Evolutionary conservation across 192 early-diverging fungal species (phyloP).

Genomic region (Mortierella hygrophila): DNA sequence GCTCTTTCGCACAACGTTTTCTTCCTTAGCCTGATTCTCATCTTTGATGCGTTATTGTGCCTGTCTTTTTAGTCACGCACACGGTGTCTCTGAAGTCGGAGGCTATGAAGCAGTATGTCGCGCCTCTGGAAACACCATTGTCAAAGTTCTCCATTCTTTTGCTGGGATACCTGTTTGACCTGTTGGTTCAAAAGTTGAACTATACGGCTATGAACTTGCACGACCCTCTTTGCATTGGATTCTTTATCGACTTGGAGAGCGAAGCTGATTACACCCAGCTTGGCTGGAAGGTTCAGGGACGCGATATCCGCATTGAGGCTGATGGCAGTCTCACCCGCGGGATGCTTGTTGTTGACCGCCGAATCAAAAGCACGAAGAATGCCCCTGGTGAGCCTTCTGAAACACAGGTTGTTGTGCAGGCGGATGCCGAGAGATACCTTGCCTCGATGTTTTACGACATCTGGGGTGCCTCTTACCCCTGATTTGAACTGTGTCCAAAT

Average conservation of each 20-base stretch:
- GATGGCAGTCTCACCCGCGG: slow-evolving; percentile 59
- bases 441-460: slow-evolving; percentile 42
- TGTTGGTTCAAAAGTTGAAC: slow-evolving; percentile 15
- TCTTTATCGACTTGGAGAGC: slow-evolving; percentile 53
- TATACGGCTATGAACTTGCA: slow-evolving; percentile 40
- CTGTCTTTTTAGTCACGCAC: slow-evolving; percentile 28
- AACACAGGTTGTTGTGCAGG: slow-evolving; percentile 38
- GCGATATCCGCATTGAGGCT: slow-evolving; percentile 61
- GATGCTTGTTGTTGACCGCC: slow-evolving; percentile 55
- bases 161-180: slow-evolving; percentile 29
- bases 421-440: slow-evolving; percentile 40
- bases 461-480: slow-evolving; percentile 20
- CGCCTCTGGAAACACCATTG: slow-evolving; percentile 34
- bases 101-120: slow-evolving; percentile 32
- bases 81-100: slow-evolving; percentile 19
- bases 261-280: slow-evolving; percentile 29
- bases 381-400: slow-evolving; percentile 21
- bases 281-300: slow-evolving; percentile 54
- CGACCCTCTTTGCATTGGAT: slow-evolving; percentile 56
- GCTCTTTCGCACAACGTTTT: neutral
- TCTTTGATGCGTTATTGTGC: neutral
- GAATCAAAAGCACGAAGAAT: slow-evolving; percentile 29
- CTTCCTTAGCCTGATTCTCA: neutral
- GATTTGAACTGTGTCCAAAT: neutral
- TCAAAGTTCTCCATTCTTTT: slow-evolving; percentile 30